Evolutionary conservation across 306 rosid species (phyloP).

Genomic region (Cicer chorassanicum): DNA sequence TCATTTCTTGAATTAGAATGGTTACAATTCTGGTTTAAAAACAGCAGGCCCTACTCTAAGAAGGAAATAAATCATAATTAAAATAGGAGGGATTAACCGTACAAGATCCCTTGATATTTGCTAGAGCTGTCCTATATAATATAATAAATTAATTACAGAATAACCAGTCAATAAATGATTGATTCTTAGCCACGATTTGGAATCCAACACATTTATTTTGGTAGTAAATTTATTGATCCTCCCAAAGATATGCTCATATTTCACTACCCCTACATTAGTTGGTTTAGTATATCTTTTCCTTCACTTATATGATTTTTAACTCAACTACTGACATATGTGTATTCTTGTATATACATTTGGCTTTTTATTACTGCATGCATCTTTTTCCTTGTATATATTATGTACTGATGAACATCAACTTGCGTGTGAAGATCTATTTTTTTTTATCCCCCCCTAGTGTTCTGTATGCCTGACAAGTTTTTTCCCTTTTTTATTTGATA

Average conservation of each 20-base stretch:
- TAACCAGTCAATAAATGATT: no score
- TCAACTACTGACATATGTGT: neutral
- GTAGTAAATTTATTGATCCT: neutral
- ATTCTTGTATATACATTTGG: neutral
- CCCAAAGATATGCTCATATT: neutral
- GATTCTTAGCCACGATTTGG: no score
- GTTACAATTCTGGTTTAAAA: no score
- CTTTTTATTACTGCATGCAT: slow-evolving; percentile 11
- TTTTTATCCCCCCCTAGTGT: neutral
- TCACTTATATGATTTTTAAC: slow-evolving; percentile 3
- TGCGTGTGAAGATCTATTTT: slow-evolving; percentile 7
- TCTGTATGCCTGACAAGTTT: slow-evolving; percentile 4
- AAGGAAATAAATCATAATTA: no score
- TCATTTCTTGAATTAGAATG: no score
- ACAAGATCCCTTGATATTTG: no score
- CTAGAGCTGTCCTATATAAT: no score
- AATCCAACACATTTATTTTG: neutral
- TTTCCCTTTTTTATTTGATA: slow-evolving; percentile 46
- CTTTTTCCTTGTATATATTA: slow-evolving; percentile 26
- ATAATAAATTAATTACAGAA: no score
- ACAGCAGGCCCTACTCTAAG: no score
- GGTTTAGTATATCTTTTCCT: neutral
- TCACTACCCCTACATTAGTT: neutral
- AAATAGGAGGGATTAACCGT: no score
- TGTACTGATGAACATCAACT: slow-evolving; percentile 11